A percentile compares a stretch with the other conserved stretches of the same genome.
Conservation (phyloP, 2,329 filamentous ascomycete genomes). For the Cladophialophora yegresii region DNA sequence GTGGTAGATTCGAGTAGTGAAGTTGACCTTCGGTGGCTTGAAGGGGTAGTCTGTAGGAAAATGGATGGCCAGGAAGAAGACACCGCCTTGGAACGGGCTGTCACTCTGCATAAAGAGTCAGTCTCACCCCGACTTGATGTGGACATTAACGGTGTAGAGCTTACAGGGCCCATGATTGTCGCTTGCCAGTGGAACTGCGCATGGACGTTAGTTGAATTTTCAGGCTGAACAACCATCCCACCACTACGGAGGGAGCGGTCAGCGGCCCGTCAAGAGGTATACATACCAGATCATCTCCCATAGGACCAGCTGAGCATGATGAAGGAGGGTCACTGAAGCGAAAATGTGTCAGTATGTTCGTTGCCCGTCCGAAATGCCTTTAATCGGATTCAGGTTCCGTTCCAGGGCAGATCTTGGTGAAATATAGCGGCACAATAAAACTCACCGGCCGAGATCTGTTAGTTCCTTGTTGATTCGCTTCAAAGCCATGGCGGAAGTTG, state of each 20-base stretch:
- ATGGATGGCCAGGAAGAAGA: slow-evolving; percentile 98
- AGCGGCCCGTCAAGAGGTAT: slow-evolving; percentile 25
- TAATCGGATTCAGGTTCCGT: slow-evolving; percentile 10
- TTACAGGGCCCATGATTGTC: slow-evolving; percentile 98
- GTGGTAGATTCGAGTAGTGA: slow-evolving; percentile 99
- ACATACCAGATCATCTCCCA: slow-evolving; percentile 95
- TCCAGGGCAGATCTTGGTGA: slow-evolving; percentile 10
- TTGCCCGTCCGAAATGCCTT: not conserved
- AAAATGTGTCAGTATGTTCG: slow-evolving; percentile 33
- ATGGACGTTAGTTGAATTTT: slow-evolving; percentile 41
- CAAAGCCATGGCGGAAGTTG: slow-evolving; percentile 49
- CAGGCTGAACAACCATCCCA: slow-evolving; percentile 5
- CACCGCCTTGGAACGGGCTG: slow-evolving; percentile 95
- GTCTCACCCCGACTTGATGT: not conserved
- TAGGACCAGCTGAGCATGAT: slow-evolving; percentile 95
- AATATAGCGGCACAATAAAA: slow-evolving; percentile 13
- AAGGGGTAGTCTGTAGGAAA: slow-evolving; percentile 99
- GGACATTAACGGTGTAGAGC: slow-evolving; percentile 44
- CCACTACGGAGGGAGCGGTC: slow-evolving; percentile 8
- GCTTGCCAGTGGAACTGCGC: slow-evolving; percentile 98
- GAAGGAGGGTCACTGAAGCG: slow-evolving; percentile 85
- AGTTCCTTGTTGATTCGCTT: slow-evolving; percentile 59
- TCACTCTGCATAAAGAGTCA: slow-evolving; percentile 65
- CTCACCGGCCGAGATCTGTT: slow-evolving; percentile 55
- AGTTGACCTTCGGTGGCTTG: slow-evolving; percentile 99